Percentiles rank a stretch among this genome's conserved stretches.
Evolutionary conservation across 768 basidiomycete genomes (phyloP).

Genomic region (Tubosaeta sp.): DNA sequence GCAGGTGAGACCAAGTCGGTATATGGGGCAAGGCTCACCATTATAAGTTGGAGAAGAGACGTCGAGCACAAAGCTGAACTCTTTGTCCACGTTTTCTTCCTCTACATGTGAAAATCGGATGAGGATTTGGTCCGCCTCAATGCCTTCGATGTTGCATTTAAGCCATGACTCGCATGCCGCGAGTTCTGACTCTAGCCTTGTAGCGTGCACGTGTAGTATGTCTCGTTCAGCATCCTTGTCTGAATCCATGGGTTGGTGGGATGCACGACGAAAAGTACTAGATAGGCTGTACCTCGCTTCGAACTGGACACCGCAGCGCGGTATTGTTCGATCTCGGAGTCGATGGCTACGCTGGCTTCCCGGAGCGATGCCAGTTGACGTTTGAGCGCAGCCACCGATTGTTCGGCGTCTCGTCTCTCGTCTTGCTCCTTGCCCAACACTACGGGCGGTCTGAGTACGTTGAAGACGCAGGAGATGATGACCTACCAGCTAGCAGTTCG

Average conservation of each 20-base stretch:
- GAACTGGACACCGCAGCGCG: slow-evolving; percentile 58
- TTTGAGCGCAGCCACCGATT: slow-evolving; percentile 54
- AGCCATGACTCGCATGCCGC: slow-evolving; percentile 52
- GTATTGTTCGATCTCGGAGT: slow-evolving; percentile 71
- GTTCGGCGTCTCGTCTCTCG: slow-evolving; percentile 67
- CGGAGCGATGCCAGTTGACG: slow-evolving; percentile 62
- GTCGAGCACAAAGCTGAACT: slow-evolving; percentile 77
- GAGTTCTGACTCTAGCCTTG: slow-evolving; percentile 52
- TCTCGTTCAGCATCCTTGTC: slow-evolving; percentile 67
- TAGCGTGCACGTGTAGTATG: slow-evolving; percentile 50
- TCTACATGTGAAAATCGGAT: slow-evolving; percentile 71
- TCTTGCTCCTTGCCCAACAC: slow-evolving; percentile 68
- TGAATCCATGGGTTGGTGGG: slow-evolving; percentile 19
- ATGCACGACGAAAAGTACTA: background rate
- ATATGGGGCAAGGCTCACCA: slow-evolving; percentile 41
- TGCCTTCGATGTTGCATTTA: slow-evolving; percentile 71
- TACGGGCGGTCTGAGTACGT: slow-evolving; percentile 19
- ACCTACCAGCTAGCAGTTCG: slow-evolving; percentile 71
- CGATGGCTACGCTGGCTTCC: slow-evolving; percentile 55
- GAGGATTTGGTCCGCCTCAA: slow-evolving; percentile 67
- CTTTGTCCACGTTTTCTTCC: slow-evolving; percentile 48
- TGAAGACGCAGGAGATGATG: background rate
- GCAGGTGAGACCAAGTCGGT: background rate
- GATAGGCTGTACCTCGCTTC: slow-evolving; percentile 48
- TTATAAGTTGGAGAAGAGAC: slow-evolving; percentile 57